Conservation (phyloP, 2,329 filamentous ascomycete species). For the Penicillium decumbens region DNA sequence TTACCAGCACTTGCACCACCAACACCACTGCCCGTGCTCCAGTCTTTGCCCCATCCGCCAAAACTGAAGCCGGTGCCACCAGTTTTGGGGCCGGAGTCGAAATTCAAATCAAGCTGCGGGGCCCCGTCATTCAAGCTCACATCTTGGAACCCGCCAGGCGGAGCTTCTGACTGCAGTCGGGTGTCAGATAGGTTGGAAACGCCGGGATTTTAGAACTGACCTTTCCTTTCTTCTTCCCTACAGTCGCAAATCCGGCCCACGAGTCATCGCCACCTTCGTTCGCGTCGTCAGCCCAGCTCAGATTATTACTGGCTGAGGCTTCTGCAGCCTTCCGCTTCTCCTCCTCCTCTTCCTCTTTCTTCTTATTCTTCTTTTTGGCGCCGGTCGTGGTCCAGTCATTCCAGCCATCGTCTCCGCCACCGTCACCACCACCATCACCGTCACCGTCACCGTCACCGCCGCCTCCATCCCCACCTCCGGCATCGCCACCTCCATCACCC, state of each 20-base stretch:
- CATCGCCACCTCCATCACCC: conserved; percentile 32
- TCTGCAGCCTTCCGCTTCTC: conserved; percentile 30
- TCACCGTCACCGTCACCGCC: conserved; percentile 21
- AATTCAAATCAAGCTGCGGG: conserved; percentile 55
- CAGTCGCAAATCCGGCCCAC: conserved; percentile 49
- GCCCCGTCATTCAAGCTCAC: conserved; percentile 60
- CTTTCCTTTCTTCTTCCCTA: conserved; percentile 55
- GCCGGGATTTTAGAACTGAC: conserved; percentile 29
- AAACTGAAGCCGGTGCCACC: conserved; percentile 44
- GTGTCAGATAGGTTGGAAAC: not conserved
- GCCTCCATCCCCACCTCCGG: conserved; percentile 26
- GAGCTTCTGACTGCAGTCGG: conserved; percentile 30
- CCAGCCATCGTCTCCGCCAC: conserved; percentile 41
- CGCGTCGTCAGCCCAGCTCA: conserved; percentile 46
- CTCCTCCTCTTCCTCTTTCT: conserved; percentile 32
- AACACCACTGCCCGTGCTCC: conserved; percentile 39
- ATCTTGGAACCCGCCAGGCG: conserved; percentile 59
- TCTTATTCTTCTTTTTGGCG: conserved; percentile 31
- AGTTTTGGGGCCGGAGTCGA: conserved; percentile 46
- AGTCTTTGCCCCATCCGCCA: conserved; percentile 58
- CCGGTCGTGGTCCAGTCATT: conserved; percentile 36
- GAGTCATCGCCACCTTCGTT: conserved; percentile 47
- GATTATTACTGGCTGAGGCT: conserved; percentile 29
- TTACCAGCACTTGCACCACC: conserved; percentile 13
- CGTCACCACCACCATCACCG: conserved; percentile 24